These are phyloP conservation scores for Penicillium verrucosum DNA, from an alignment of 2,329 filamentous ascomycete genomes.

Conservation along the genomic window DNA sequence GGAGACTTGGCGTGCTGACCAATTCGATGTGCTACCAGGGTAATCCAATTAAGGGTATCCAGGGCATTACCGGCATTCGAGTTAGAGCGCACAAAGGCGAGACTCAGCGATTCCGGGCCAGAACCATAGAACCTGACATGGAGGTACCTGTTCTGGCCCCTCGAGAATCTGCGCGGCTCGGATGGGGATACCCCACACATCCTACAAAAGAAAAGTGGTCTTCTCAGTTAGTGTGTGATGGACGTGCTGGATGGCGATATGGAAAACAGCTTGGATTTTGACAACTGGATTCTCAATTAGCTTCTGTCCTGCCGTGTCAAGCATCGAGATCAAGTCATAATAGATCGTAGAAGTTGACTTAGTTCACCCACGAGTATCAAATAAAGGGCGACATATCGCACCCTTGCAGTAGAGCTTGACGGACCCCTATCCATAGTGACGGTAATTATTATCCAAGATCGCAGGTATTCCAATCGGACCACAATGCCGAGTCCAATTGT, in stretches of 20 bases:
- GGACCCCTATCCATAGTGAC: not conserved
- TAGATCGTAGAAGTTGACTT: not conserved
- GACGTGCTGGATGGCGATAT: not conserved
- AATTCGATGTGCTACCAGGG: not conserved
- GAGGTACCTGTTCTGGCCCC: not conserved
- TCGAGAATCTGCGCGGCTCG: not conserved
- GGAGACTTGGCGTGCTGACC: not conserved
- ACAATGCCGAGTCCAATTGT: slow-evolving; percentile 9
- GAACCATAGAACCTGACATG: not conserved
- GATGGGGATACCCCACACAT: not conserved
- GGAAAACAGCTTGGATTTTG: not conserved
- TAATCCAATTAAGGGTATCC: no score
- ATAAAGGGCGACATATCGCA: not conserved
- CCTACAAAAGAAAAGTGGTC: not conserved
- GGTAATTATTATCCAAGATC: not conserved
- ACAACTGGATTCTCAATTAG: not conserved
- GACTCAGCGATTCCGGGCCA: not conserved
- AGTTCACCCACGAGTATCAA: not conserved
- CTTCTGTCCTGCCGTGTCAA: not conserved
- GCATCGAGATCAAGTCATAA: not conserved
- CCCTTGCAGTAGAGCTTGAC: not conserved
- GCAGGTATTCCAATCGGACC: slow-evolving; percentile 5
- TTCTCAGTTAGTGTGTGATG: not conserved
- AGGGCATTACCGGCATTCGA: not conserved
- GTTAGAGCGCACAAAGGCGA: not conserved